Conservation (phyloP, 73 alveolate genomes). For the Tetrahymena thermophila region DNA sequence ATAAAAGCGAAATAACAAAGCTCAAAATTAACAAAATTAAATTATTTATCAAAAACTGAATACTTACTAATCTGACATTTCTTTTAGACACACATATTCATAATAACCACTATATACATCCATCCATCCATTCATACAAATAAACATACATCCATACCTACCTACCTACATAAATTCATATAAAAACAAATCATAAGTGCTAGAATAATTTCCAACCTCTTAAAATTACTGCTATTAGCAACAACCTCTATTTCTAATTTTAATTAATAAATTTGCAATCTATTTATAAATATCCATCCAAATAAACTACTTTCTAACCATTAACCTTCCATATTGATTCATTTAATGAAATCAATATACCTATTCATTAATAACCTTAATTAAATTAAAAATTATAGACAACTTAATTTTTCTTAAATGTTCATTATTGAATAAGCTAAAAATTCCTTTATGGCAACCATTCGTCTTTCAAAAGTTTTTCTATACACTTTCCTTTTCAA, state of each 20-base stretch:
- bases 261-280: background rate
- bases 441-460: background rate
- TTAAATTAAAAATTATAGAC: background rate
- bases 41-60: background rate
- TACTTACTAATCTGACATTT: background rate
- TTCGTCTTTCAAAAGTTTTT: background rate
- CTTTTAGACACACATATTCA: background rate
- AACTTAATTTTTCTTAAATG: background rate
- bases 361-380: background rate
- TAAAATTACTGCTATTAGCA: background rate
- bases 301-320: background rate
- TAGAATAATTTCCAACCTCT: background rate
- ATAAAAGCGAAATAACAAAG: background rate
- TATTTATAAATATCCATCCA: background rate
- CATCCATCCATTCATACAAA: background rate
- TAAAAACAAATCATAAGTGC: background rate
- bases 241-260: background rate
- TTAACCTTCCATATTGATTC: background rate
- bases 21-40: background rate
- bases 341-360: background rate
- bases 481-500: background rate
- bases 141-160: background rate
- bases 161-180: background rate
- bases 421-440: background rate
- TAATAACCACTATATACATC: background rate